Conservation (phyloP, 768 basidiomycete genomes). For the Mycena floridula region DNA sequence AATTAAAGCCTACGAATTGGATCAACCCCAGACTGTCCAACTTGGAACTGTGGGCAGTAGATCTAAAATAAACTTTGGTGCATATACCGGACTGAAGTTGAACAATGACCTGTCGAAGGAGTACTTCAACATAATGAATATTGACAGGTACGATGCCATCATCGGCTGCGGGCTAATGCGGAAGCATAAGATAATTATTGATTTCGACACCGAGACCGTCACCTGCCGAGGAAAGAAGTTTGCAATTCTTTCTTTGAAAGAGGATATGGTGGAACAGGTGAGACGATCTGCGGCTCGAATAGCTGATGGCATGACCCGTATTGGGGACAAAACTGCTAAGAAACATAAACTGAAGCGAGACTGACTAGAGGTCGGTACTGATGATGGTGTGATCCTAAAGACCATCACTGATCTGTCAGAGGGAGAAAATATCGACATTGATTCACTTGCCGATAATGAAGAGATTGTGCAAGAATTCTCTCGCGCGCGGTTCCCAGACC, state of each 20-base stretch:
- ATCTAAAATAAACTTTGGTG: too few species aligned
- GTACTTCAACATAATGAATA: background rate
- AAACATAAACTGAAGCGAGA: background rate
- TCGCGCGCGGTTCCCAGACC: background rate
- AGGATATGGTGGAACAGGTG: background rate
- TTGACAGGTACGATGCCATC: background rate
- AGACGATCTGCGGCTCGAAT: background rate
- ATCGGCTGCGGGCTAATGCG: background rate
- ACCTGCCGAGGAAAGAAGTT: background rate
- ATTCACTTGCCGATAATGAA: background rate
- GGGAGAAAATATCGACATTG: background rate
- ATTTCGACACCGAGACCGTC: background rate
- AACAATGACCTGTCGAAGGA: background rate
- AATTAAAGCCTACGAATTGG: too few species aligned
- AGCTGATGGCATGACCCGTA: background rate
- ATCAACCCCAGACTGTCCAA: too few species aligned
- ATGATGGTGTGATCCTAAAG: background rate
- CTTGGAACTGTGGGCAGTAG: too few species aligned
- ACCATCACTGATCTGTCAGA: background rate
- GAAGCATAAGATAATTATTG: background rate
- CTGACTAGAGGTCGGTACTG: background rate
- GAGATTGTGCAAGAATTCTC: background rate
- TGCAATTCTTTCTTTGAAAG: background rate
- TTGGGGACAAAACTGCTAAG: background rate
- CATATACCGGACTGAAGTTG: background rate